Evolutionary conservation across 2,329 filamentous ascomycete species (phyloP).

Genomic region (Colletotrichum sp.): DNA sequence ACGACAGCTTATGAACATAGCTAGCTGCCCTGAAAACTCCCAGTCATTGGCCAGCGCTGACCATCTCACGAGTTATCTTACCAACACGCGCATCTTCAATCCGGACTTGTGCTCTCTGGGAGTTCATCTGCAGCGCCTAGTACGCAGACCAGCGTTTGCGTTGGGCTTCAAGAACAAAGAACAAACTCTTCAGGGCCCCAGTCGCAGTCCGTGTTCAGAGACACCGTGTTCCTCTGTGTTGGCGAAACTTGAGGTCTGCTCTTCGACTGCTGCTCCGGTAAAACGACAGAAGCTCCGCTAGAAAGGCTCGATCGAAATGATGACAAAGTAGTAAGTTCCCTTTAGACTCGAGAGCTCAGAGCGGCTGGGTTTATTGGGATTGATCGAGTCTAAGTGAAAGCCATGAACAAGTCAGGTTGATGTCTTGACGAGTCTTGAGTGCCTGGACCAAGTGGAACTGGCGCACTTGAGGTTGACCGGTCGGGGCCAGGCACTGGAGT

Average conservation of each 20-base stretch:
- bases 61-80: too few relatives aligned
- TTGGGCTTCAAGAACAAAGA: too few relatives aligned
- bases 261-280: not conserved
- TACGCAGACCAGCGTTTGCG: too few relatives aligned
- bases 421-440: not conserved
- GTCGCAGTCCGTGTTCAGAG: not conserved
- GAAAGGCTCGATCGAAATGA: not conserved
- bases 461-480: not conserved
- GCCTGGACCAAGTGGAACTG: not conserved
- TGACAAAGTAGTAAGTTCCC: not conserved
- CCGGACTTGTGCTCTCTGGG: too few relatives aligned
- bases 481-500: not conserved
- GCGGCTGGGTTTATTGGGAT: not conserved
- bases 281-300: not conserved
- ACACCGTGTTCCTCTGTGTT: not conserved
- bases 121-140: too few relatives aligned
- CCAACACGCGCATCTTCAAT: too few relatives aligned
- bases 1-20: too few relatives aligned
- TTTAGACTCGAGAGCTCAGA: not conserved
- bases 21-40: too few relatives aligned
- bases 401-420: not conserved
- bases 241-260: not conserved
- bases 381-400: not conserved
- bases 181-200: not conserved
- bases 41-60: too few relatives aligned